Percentiles rank a stretch among this genome's conserved stretches.
These are phyloP conservation scores for Phaeophleospora eucalypticola DNA, from an alignment of 2,329 filamentous ascomycete species.

Conservation along the genomic window DNA sequence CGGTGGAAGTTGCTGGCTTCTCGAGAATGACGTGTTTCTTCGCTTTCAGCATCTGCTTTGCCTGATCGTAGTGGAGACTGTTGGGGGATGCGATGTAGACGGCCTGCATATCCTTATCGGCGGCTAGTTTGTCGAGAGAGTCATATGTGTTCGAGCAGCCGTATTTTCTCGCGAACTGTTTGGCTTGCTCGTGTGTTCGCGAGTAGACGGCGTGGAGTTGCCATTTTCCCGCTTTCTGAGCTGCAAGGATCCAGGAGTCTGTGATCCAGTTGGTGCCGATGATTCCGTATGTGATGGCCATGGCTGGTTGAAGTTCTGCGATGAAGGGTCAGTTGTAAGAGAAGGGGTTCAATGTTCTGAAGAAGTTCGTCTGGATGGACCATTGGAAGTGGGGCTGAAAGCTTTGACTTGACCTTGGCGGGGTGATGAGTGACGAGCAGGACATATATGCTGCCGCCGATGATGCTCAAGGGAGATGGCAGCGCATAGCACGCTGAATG, in stretches of 20 bases:
- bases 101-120: slow-evolving; percentile 37
- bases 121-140: slow-evolving; percentile 37
- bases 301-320: slow-evolving; percentile 3
- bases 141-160: slow-evolving; percentile 36
- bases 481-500: too few species aligned
- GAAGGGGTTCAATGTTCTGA: neutral
- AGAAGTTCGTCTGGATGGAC: neutral
- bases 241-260: slow-evolving; percentile 43
- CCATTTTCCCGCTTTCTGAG: slow-evolving; percentile 43
- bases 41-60: slow-evolving; percentile 40
- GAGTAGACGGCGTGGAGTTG: slow-evolving; percentile 46
- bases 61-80: slow-evolving; percentile 45
- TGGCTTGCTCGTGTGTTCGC: slow-evolving; percentile 40
- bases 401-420: neutral
- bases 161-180: slow-evolving; percentile 43
- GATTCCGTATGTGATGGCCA: slow-evolving; percentile 41
- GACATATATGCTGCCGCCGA: too few species aligned
- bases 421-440: neutral
- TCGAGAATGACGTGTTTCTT: slow-evolving; percentile 50
- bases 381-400: neutral
- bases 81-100: slow-evolving; percentile 51
- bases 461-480: too few species aligned
- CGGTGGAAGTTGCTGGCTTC: slow-evolving; percentile 45
- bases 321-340: neutral
- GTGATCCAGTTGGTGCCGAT: slow-evolving; percentile 51